Base-by-base conservation (phyloP, 768 basidiomycete genomes). In the Exsudoporus frostii region DNA sequence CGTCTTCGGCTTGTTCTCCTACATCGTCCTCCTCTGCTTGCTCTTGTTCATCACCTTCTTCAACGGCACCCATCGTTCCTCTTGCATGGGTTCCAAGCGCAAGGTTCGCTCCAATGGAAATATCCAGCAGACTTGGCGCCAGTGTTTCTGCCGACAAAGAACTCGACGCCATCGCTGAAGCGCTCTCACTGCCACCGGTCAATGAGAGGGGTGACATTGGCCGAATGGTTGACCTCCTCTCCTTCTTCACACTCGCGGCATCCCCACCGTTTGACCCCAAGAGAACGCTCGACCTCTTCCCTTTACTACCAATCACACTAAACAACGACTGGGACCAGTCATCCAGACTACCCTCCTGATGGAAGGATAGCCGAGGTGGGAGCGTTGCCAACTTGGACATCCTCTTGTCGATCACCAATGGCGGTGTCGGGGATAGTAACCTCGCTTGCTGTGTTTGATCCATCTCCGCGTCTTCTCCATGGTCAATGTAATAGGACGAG, bases 281-380 rank as follows among this genome's bases (percentile, higher is more conserved):
- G 30, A 50, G 14, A 38, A 59, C 22, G 25, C 58, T 58, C n/a
- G 54, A 52, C 38, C 56, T 48, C 47, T 59, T 63, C 29, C 51
- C 57, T 15, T 59, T 55, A 15, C 43, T 29, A 24, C 80, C 80
- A 44, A 83, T 76, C 3, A 77, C 80, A n/a, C 72, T 78, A 30
- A 85, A 72, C 33, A 85, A 58, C 7, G 79, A 74, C 58, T 79
- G 75, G 10, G 79, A 74, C 84, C 84, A 85, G 25, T 74, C 73
- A 10, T 75, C 73, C 25, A 84, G 69, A 55, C 78, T 82, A 11
- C 53, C 50, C 47, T 79, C 76, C 33, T 73, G 72, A 53, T 82
- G 80, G 27, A 84, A 70, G 5, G 82, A 84, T 29, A 85, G 60
- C 14, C 84, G 77, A 11, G 84, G 84, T 0, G 84, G 79, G 29